Base-by-base conservation (phyloP, 768 basidiomycete species). In the Collybiopsis luxurians region DNA sequence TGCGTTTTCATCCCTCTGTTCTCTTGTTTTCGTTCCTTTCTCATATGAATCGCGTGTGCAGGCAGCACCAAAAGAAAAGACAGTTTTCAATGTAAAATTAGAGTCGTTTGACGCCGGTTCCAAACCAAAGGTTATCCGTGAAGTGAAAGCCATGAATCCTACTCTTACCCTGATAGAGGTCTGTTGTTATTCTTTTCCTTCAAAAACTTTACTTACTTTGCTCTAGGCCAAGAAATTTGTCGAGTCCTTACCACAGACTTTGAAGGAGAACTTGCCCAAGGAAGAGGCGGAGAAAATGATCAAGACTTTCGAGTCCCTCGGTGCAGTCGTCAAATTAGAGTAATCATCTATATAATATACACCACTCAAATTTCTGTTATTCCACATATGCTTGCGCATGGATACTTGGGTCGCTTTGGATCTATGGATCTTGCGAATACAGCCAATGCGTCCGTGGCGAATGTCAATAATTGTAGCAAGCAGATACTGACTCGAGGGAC, bases 1-100 rank as follows among this genome's bases (percentile, higher is more conserved):
- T 56, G 83, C 71, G 49, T 27, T 21, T 17, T 7, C 34, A n/a
- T 42, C n/a, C n/a, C 38, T 15, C 31, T 28, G 2, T 2, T 13
- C 3, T 21, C 2, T 24, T 31, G 5, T n/a, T 34, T 34, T 54
- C 28, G 2, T 27, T 38, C 48, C 15, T 44, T 58, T 24, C 28
- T n/a, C n/a, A n/a, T 30, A 36, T 17, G 27, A 10, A 9, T 31
- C 19, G 15, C 15, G 6, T 45, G 17, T 12, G 3, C 60, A 93
- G 87, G 93, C 94, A 72, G 97, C 95, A 68, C 95, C 95, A 48
- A 98, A 97, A 76, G 97, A 98, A 78, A 98, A 98, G 86, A 97
- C 95, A 17, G 81, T 95, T 31, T 99, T 99, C 77, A 95, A 87
- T 64, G 90, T 98, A 67, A 94, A 86, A 73, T 82, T 99, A 40